Conservation (phyloP, 75 land plant species). For the Adiantum capillusveneris region DNA sequence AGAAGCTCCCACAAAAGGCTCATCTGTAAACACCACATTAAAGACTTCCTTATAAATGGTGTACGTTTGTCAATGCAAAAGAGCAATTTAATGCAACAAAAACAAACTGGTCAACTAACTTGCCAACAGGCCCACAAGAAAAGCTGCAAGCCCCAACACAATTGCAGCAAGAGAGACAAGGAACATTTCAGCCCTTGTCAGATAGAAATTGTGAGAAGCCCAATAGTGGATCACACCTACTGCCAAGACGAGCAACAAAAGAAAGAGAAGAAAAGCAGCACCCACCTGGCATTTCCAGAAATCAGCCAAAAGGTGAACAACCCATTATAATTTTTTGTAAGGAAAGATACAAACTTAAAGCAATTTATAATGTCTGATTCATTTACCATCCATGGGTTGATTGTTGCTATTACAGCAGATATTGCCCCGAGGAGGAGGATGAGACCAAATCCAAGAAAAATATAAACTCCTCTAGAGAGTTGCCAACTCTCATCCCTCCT, state of each 20-base stretch:
- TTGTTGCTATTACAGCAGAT: constrained; percentile 66
- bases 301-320: too few relatives aligned
- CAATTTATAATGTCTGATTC: too few relatives aligned
- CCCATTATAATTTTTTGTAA: too few relatives aligned
- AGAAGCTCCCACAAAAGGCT: constrained; percentile 96
- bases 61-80: too few relatives aligned
- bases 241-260: constrained; percentile 66
- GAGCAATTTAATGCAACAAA: too few relatives aligned
- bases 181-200: constrained; percentile 83
- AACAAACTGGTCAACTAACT: constrained; percentile 49
- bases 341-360: too few relatives aligned
- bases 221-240: constrained; percentile 91
- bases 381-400: constrained; percentile 94
- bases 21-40: constrained; percentile 54
- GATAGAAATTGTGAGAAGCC: constrained; percentile 97
- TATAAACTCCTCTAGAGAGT: constrained; percentile 73
- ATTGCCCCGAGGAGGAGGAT: constrained; percentile 86
- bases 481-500: constrained; percentile 99
- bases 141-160: constrained; percentile 91
- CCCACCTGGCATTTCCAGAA: constrained; percentile 69
- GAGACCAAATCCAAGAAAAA: constrained; percentile 78
- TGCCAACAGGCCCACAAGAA: constrained; percentile 78
- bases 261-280: constrained; percentile 72
- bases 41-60: too few relatives aligned
- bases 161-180: constrained; percentile 76